Conservation (phyloP, 2,329 filamentous ascomycete genomes). For the Penicillium crustosum region DNA sequence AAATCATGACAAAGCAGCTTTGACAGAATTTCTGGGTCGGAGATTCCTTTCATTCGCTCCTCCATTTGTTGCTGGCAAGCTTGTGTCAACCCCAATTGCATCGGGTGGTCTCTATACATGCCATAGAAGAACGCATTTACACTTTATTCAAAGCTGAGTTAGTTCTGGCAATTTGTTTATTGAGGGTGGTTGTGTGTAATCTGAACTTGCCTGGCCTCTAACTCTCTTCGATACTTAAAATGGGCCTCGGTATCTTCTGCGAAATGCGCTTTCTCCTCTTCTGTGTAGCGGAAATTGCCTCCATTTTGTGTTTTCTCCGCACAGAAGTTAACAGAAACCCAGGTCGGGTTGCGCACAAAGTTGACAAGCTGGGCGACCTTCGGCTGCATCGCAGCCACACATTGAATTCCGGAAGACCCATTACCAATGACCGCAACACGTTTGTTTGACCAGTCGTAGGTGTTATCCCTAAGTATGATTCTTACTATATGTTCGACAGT, state of each 20-base stretch:
- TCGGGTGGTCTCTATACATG: conserved; percentile 6
- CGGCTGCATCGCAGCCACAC: conserved; percentile 21
- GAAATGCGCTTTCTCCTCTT: conserved; percentile 26
- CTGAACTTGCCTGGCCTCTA: conserved; percentile 7
- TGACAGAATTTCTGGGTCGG: conserved; percentile 1
- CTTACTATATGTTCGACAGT: too few species aligned
- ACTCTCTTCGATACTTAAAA: conserved; percentile 7
- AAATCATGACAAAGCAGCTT: conserved; percentile 21
- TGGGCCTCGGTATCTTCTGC: conserved; percentile 14
- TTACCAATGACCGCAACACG: conserved; percentile 28
- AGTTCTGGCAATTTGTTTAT: neutral
- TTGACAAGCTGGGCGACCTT: conserved; percentile 25
- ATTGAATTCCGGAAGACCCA: conserved; percentile 39
- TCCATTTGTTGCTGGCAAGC: neutral
- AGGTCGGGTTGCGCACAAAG: conserved; percentile 33
- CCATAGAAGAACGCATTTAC: conserved; percentile 4
- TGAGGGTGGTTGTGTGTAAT: neutral
- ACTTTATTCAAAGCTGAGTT: neutral
- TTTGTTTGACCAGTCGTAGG: conserved; percentile 22
- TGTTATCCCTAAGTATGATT: conserved; percentile 17
- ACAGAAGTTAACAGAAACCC: conserved; percentile 25
- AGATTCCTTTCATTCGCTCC: neutral
- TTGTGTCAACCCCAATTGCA: neutral
- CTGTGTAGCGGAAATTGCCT: conserved; percentile 24
- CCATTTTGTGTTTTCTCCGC: conserved; percentile 26